These are phyloP conservation scores for Mortierella sp. DNA, from an alignment of 371 early-diverging fungal genomes.

Conservation along the genomic window DNA sequence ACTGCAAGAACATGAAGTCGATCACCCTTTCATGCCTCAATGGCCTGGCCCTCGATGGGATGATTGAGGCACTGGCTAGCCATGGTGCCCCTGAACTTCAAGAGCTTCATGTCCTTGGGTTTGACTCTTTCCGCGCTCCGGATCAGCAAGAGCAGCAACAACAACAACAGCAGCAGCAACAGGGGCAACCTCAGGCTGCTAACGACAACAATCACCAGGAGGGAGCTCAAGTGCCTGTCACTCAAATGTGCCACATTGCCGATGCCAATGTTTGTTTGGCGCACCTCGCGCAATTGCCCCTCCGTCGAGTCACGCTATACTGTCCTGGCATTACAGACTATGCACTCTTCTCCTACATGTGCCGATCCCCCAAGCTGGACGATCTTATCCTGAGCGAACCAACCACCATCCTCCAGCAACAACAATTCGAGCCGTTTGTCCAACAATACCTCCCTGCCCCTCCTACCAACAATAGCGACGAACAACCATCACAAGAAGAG, in stretches of 20 bases:
- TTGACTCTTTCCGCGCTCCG: conserved; percentile 23
- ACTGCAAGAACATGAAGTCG: conserved; percentile 37
- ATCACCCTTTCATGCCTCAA: conserved; percentile 41
- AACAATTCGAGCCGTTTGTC: conserved; percentile 41
- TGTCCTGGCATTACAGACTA: conserved; percentile 50
- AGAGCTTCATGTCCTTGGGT: conserved; percentile 48
- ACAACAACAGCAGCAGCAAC: conserved; percentile 16
- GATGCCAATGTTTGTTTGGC: conserved; percentile 23
- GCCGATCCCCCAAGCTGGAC: conserved; percentile 15
- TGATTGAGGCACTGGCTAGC: conserved; percentile 23
- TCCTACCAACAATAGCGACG: background rate
- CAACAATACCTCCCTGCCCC: conserved; percentile 12
- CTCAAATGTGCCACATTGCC: conserved; percentile 38
- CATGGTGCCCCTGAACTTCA: conserved; percentile 16
- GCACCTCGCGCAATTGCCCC: conserved; percentile 29
- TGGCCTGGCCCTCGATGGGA: conserved; percentile 33
- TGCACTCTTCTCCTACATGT: conserved; percentile 34
- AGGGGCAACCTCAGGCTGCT: conserved; percentile 1
- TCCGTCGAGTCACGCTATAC: conserved; percentile 45
- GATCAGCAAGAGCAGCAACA: conserved; percentile 20
- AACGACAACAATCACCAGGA: conserved; percentile 14
- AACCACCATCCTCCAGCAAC: conserved; percentile 39
- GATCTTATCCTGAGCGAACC: conserved; percentile 49
- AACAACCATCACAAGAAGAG: too few relatives aligned
- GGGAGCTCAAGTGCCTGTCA: conserved; percentile 21